A percentile compares a stretch with the other conserved stretches of the same genome.
These are phyloP conservation scores for Eucalyptus tenuipes DNA, from an alignment of 345 rosid genomes.

Conservation along the genomic window DNA sequence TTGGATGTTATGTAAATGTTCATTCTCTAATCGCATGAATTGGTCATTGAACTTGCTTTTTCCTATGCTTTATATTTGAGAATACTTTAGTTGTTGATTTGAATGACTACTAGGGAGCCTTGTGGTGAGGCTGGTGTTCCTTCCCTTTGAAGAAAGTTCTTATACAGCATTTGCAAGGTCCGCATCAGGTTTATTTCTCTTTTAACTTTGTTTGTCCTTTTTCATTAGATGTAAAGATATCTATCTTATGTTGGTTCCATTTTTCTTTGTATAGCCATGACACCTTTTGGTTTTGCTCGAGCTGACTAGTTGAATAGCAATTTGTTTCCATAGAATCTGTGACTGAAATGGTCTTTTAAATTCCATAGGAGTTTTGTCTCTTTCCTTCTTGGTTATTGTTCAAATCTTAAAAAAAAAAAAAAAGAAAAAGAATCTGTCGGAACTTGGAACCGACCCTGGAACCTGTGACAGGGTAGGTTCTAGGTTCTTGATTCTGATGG, in stretches of 20 bases:
- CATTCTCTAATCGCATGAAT: background rate
- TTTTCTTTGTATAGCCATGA: background rate
- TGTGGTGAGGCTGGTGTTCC: constrained; percentile 89
- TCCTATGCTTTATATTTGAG: background rate
- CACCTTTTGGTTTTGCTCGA: background rate
- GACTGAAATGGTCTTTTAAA: background rate
- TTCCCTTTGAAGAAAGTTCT: constrained; percentile 97
- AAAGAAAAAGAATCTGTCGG: no score
- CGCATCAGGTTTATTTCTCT: constrained; percentile 85
- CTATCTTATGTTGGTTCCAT: background rate
- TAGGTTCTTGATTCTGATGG: no score
- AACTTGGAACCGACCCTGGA: no score
- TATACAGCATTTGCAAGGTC: constrained; percentile 94
- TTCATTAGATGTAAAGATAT: background rate
- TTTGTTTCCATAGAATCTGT: background rate
- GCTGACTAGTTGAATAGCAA: background rate
- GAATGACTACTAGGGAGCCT: constrained; percentile 54
- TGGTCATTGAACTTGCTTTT: background rate
- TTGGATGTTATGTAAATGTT: background rate
- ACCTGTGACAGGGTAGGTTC: no score
- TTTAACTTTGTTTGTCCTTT: constrained; percentile 5
- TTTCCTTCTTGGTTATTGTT: no score
- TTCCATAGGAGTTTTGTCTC: background rate
- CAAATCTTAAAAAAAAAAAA: no score
- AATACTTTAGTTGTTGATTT: background rate